Base-by-base conservation (phyloP, 345 rosid species). In the Pugionium dolabratum region DNA sequence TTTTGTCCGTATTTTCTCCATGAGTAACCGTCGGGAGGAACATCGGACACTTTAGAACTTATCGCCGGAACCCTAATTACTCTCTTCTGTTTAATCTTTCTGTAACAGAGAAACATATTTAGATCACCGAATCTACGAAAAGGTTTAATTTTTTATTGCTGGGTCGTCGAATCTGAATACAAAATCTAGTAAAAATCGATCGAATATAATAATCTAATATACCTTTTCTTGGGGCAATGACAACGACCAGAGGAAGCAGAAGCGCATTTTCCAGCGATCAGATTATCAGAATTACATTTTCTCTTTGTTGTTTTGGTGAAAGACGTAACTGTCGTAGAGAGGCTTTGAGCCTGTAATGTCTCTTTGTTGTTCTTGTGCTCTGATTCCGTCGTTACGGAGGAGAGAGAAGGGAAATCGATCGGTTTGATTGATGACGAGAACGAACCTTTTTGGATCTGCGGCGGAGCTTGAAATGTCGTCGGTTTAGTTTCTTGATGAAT, bases 1-100 rank as follows among this genome's bases (percentile, higher is more conserved):
- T 94, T 94, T 54, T 94, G 99, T 32, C 99, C 99, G 30, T 94
- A 94, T 55, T 94, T 94, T 48, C 99, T 85, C 97, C 99, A 94
- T 0, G 99, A 88, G 54, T 81, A 88, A 79, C 88, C 99, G 4
- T 94, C 99, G 9, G 99, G 90, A 9, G 99, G 99, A 44, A 91
- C 88, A 66, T 94, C 99, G 7, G 99, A 86, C 78, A 88, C 67
- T 71, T 87, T 91, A 40, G 90, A 77, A 75, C 99, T 94, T 11
- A 91, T 87, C 28, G 97, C 97, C 29, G 96, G 99, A 52, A 94
- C 93, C 73, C 95, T 84, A 4, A 87, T 82, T 2, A 84, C 77
- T 69, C 84, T 86, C 84, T 77, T 94, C 78, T 81, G 55, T 70
- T 86, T 82, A 29, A 77, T 64, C 68, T 88, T 94, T 68, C 99